These are phyloP conservation scores for Ustilaginoidea virens DNA, from an alignment of 2,329 filamentous ascomycete genomes.

Conservation along the genomic window DNA sequence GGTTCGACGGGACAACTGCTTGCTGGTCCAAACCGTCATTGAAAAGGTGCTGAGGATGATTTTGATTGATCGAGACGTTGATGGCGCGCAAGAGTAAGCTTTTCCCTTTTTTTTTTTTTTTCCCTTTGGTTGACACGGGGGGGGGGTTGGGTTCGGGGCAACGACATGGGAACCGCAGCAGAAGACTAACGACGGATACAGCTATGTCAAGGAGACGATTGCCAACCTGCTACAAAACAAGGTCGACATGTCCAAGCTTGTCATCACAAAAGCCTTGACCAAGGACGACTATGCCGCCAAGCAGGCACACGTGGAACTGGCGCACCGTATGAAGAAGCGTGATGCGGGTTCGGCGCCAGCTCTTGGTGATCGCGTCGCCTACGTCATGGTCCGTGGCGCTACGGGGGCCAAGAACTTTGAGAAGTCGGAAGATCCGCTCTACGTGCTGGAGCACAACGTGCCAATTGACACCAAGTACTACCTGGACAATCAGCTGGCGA, in stretches of 20 bases:
- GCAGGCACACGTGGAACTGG: constrained; percentile 91
- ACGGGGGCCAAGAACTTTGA: constrained; percentile 90
- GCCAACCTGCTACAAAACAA: constrained; percentile 93
- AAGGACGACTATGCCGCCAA: constrained; percentile 84
- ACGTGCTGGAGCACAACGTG: constrained; percentile 91
- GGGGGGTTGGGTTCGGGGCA: no score
- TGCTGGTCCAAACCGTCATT: constrained; percentile 90
- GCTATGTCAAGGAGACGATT: constrained; percentile 93
- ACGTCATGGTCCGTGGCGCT: constrained; percentile 91
- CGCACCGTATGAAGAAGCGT: constrained; percentile 91
- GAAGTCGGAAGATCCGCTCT: constrained; percentile 92
- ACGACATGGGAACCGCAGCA: no score
- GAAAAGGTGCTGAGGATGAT: constrained; percentile 94
- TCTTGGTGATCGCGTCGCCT: constrained; percentile 89
- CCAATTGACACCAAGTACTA: constrained; percentile 98
- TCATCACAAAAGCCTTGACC: constrained; percentile 93
- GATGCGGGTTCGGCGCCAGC: constrained; percentile 87
- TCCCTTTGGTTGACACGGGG: no score
- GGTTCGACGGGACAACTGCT: constrained; percentile 89
- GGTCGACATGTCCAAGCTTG: constrained; percentile 96
- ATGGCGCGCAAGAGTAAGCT: constrained; percentile 81
- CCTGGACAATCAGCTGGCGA: constrained; percentile 93
- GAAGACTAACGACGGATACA: constrained; percentile 19
- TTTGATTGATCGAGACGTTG: constrained; percentile 79
- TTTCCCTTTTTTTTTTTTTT: not conserved